phyloP scores from a whole-genome alignment of 2,329 filamentous ascomycete species.

The Colletotrichum chrysophilum region DNA sequence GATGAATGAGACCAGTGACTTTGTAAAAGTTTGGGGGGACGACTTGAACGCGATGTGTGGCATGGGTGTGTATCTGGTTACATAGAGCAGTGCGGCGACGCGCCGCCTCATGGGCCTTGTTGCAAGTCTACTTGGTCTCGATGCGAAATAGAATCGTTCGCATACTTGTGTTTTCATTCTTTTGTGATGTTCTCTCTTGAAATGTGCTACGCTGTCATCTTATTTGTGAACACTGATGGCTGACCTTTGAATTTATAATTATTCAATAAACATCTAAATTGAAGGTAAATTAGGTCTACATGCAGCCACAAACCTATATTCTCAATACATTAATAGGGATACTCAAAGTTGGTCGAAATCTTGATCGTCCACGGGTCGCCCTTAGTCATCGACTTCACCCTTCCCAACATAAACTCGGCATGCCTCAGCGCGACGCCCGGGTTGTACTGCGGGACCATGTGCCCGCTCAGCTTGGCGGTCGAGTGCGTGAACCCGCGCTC shows the following conservation, averaged over 20 bases:
- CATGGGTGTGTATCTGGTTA: not conserved
- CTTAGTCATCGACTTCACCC: constrained; percentile 50
- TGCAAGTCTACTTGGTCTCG: not conserved
- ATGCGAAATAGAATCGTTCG: not conserved
- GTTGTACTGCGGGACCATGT: constrained; percentile 73
- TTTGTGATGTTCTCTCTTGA: not conserved
- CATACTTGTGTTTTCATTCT: not conserved
- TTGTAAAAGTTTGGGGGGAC: not conserved
- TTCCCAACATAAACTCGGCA: constrained; percentile 76
- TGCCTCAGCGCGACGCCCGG: constrained; percentile 73
- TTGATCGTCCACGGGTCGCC: constrained; percentile 1
- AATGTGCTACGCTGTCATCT: not conserved
- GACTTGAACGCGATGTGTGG: not conserved
- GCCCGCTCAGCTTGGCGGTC: constrained; percentile 66
- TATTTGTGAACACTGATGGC: not conserved
- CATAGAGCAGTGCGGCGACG: not conserved
- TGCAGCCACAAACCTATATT: not conserved
- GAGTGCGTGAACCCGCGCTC: constrained; percentile 80
- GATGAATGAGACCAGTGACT: not conserved
- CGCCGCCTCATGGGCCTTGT: not conserved
- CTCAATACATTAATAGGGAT: not conserved
- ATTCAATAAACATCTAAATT: not conserved
- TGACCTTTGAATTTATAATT: not conserved
- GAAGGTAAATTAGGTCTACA: not conserved
- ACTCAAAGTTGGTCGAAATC: not conserved